These are phyloP conservation scores for Coelastrella sp. DNA, from an alignment of 139 green algal genomes.

Conservation along the genomic window DNA sequence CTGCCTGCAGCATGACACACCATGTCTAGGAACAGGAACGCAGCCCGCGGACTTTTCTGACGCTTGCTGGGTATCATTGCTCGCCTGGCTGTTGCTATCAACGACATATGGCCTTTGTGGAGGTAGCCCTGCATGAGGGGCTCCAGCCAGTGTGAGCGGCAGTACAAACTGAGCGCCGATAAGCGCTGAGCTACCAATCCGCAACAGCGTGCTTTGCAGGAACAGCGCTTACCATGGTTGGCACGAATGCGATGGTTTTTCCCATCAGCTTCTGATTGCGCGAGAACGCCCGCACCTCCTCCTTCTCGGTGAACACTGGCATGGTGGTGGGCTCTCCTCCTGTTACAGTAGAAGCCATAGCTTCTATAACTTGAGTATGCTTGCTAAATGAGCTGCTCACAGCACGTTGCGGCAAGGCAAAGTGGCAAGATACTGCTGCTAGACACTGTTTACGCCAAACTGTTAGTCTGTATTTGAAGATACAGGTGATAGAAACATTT, in stretches of 20 bases:
- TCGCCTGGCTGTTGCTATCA: slow-evolving; percentile 82
- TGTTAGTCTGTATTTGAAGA: too few species aligned
- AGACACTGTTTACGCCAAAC: too few species aligned
- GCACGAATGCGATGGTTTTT: slow-evolving; percentile 88
- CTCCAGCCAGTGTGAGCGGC: not conserved
- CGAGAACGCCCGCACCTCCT: slow-evolving; percentile 83
- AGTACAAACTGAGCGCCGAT: not conserved
- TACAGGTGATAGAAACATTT: too few species aligned
- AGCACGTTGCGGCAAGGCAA: too few species aligned
- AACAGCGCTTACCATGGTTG: slow-evolving; percentile 90
- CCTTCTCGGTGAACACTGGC: slow-evolving; percentile 42
- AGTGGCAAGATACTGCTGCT: too few species aligned
- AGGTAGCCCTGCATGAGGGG: slow-evolving; percentile 85
- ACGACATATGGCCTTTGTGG: slow-evolving; percentile 94
- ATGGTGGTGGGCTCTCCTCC: too few species aligned
- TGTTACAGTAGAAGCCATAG: too few species aligned
- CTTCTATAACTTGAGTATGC: too few species aligned
- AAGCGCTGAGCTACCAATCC: not conserved
- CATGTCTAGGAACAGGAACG: not conserved
- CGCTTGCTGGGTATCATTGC: not conserved
- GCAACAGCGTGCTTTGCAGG: not conserved
- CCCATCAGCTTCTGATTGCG: slow-evolving; percentile 70
- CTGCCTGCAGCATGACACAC: slow-evolving; percentile 66
- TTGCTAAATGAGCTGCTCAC: too few species aligned
- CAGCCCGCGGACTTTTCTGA: not conserved